phyloP scores from a whole-genome alignment of 352 stramenopile genomes.

The Peronospora tabacina region DNA sequence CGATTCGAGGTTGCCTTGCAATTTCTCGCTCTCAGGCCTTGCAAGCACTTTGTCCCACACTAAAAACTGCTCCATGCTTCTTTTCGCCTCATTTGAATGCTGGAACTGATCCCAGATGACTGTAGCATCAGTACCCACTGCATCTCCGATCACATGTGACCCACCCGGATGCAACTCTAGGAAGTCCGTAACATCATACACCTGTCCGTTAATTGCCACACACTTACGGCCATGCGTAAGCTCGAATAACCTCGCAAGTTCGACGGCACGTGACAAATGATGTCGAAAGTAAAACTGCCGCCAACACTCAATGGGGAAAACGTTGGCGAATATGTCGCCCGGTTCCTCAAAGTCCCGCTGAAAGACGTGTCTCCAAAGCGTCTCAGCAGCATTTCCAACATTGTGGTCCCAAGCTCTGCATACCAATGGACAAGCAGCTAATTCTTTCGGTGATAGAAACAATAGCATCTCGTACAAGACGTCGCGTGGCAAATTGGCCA shows the following conservation, averaged over 20 bases:
- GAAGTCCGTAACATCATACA: constrained; percentile 68
- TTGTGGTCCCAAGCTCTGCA: constrained; percentile 32
- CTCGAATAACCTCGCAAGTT: constrained; percentile 46
- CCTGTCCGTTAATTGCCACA: constrained; percentile 48
- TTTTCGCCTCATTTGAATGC: constrained; percentile 53
- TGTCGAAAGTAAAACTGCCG: constrained; percentile 71
- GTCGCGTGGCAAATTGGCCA: constrained; percentile 34
- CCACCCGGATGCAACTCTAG: constrained; percentile 58
- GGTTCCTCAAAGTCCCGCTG: constrained; percentile 45
- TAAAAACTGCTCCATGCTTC: constrained; percentile 54
- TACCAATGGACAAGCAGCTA: constrained; percentile 38
- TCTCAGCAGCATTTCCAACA: constrained; percentile 29
- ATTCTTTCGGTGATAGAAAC: constrained; percentile 42
- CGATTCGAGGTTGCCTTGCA: constrained; percentile 33
- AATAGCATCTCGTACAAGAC: constrained; percentile 44
- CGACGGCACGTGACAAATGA: constrained; percentile 52
- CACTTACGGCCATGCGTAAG: constrained; percentile 40
- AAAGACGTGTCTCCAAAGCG: constrained; percentile 49
- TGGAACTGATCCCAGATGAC: constrained; percentile 65
- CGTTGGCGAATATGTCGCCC: constrained; percentile 36
- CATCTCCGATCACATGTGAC: constrained; percentile 63
- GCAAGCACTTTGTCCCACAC: constrained; percentile 41
- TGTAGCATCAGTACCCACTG: constrained; percentile 58
- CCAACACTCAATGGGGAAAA: constrained; percentile 52
- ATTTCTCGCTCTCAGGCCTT: constrained; percentile 12